These are phyloP conservation scores for Aspergillus costaricaensis DNA, from an alignment of 2,329 filamentous ascomycete species.

Conservation along the genomic window DNA sequence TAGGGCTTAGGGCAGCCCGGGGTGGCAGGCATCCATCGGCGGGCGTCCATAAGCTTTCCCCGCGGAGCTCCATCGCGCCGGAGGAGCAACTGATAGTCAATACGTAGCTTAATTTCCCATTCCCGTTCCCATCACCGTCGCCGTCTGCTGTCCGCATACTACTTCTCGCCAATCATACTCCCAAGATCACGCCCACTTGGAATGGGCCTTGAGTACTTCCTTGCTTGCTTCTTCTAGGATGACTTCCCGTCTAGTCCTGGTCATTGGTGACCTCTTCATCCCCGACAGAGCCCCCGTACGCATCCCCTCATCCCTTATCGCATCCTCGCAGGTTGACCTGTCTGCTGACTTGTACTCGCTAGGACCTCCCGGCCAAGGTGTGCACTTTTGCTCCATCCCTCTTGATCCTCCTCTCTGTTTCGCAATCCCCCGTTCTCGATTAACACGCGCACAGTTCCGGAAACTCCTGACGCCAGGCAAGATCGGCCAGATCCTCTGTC, in stretches of 20 bases:
- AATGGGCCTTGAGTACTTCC: slow-evolving; percentile 33
- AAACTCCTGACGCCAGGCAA: slow-evolving; percentile 82
- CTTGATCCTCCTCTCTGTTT: neutral
- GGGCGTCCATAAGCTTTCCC: slow-evolving; percentile 9
- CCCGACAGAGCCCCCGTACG: slow-evolving; percentile 80
- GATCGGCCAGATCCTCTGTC: slow-evolving; percentile 77
- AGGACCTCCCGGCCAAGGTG: slow-evolving; percentile 87
- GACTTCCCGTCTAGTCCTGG: slow-evolving; percentile 86
- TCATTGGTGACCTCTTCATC: slow-evolving; percentile 92
- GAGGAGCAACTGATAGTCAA: slow-evolving; percentile 13
- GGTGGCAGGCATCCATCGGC: slow-evolving; percentile 6
- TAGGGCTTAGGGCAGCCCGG: slow-evolving; percentile 6
- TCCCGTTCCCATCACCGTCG: neutral
- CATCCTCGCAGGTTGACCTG: slow-evolving; percentile 13
- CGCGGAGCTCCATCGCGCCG: slow-evolving; percentile 10
- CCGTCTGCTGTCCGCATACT: slow-evolving; percentile 5
- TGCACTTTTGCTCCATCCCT: slow-evolving; percentile 16
- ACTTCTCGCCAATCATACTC: neutral
- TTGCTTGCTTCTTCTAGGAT: slow-evolving; percentile 42
- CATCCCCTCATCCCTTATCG: slow-evolving; percentile 12
- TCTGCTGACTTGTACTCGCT: slow-evolving; percentile 19
- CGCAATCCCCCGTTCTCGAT: slow-evolving; percentile 15
- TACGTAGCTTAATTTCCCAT: slow-evolving; percentile 11
- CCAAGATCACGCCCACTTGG: slow-evolving; percentile 13
- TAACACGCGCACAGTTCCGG: slow-evolving; percentile 64